These are phyloP conservation scores for Blepharisma japonicum DNA, from an alignment of 73 alveolate genomes.

Conservation along the genomic window DNA sequence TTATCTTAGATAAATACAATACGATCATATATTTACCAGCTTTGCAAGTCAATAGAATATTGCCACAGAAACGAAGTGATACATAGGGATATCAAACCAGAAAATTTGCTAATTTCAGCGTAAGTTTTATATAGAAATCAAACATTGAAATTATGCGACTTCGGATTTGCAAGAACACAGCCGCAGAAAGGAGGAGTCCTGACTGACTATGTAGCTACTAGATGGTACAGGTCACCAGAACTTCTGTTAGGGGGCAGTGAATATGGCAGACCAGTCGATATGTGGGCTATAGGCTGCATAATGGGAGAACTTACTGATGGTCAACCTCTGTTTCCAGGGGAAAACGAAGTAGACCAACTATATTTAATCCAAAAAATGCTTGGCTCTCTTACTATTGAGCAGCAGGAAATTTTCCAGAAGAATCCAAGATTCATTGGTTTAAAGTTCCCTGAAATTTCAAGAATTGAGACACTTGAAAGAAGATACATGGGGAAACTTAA, in stretches of 20 bases:
- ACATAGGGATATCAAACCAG: conserved; percentile 35
- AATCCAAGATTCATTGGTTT: conserved; percentile 87
- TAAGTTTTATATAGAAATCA: background rate
- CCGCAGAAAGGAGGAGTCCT: conserved; percentile 37
- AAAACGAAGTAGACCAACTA: conserved; percentile 86
- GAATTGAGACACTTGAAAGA: conserved; percentile 92
- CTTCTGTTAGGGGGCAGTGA: conserved; percentile 60
- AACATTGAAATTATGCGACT: conserved; percentile 47
- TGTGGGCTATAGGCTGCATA: conserved; percentile 94
- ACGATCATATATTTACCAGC: conserved; percentile 27
- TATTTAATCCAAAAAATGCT: conserved; percentile 77
- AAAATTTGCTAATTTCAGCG: conserved; percentile 27
- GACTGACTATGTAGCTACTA: conserved; percentile 59
- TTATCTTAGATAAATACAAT: background rate
- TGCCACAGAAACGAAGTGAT: conserved; percentile 35
- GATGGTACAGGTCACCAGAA: conserved; percentile 87
- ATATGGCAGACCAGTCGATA: conserved; percentile 79
- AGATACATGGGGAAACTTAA: conserved; percentile 40
- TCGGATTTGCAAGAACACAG: conserved; percentile 53
- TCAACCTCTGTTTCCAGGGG: conserved; percentile 95
- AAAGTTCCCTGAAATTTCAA: conserved; percentile 83
- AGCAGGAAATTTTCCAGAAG: conserved; percentile 71
- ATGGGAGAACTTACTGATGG: conserved; percentile 95
- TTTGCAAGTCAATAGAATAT: conserved; percentile 40
- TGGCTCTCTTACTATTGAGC: conserved; percentile 76